These are phyloP conservation scores for Cylindrodendrum hubeiense DNA, from an alignment of 2,329 filamentous ascomycete species.

Conservation along the genomic window DNA sequence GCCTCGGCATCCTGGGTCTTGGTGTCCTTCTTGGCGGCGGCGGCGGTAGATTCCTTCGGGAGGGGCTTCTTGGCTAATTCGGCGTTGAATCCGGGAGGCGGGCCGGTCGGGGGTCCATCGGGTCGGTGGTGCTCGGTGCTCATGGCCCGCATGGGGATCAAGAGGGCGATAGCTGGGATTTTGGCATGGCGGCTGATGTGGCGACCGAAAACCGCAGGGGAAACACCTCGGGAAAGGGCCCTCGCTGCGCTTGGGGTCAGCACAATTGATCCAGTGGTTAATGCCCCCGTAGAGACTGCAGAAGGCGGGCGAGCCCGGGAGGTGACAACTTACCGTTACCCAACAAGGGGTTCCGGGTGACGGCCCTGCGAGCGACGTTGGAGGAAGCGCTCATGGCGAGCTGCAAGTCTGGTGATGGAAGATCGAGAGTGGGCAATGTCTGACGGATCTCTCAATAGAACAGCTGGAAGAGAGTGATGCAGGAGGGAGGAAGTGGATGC, in stretches of 20 bases:
- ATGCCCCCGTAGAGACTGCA: conserved; percentile 17
- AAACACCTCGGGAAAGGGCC: conserved; percentile 60
- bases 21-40: conserved; percentile 51
- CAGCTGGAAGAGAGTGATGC: conserved; percentile 29
- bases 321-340: conserved; percentile 57
- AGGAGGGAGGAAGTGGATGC: conserved; percentile 43
- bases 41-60: conserved; percentile 62
- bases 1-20: conserved; percentile 35
- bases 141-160: conserved; percentile 68
- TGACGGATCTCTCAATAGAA: conserved; percentile 21
- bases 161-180: conserved; percentile 65
- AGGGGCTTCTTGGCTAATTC: conserved; percentile 90
- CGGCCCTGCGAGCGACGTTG: conserved; percentile 66
- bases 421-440: conserved; percentile 21
- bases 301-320: conserved; percentile 12
- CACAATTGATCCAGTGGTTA: conserved; percentile 6
- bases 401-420: conserved; percentile 21
- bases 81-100: conserved; percentile 92
- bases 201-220: conserved; percentile 60
- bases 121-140: conserved; percentile 71
- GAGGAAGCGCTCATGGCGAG: conserved; percentile 68
- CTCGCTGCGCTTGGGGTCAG: conserved; percentile 55
- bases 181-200: conserved; percentile 60
- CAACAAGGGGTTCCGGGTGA: conserved; percentile 65
- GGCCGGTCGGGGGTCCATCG: conserved; percentile 67